Percentiles rank a stretch among this genome's conserved stretches.
Evolutionary conservation across 257 asterid genomes (phyloP).

Genomic region (Salvia miltiorrhiza): DNA sequence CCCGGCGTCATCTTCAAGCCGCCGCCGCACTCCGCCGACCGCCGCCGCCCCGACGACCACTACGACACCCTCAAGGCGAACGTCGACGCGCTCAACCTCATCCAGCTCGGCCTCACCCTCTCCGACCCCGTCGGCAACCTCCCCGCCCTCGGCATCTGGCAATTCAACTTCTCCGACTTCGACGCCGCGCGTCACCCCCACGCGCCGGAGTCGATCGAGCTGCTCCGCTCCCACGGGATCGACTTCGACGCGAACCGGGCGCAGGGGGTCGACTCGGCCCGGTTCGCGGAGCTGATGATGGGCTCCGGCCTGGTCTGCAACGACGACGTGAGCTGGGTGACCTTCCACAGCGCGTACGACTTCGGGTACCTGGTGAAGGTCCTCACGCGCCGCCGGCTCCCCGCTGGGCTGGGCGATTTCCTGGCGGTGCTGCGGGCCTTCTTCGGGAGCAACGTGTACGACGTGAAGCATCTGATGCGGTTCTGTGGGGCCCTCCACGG

Average conservation of each 20-base stretch:
- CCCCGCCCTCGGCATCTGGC: slow-evolving; percentile 58
- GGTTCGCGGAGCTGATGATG: slow-evolving; percentile 48
- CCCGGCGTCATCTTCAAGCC: slow-evolving; percentile 55
- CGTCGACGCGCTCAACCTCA: slow-evolving; percentile 62
- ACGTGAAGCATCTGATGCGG: slow-evolving; percentile 42
- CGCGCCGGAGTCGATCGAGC: slow-evolving; percentile 43
- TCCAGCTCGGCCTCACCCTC: slow-evolving; percentile 68
- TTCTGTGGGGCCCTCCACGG: slow-evolving; percentile 38
- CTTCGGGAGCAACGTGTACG: slow-evolving; percentile 44
- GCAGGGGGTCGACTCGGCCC: slow-evolving; percentile 33
- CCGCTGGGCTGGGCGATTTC: slow-evolving; percentile 26
- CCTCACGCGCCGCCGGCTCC: slow-evolving; percentile 43
- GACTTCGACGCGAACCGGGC: slow-evolving; percentile 39
- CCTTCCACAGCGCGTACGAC: slow-evolving; percentile 57
- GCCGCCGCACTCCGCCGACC: neutral
- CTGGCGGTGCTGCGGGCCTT: slow-evolving; percentile 22
- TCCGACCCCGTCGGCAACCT: slow-evolving; percentile 56
- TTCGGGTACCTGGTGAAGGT: slow-evolving; percentile 52
- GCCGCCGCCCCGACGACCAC: slow-evolving; percentile 24
- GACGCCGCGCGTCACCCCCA: slow-evolving; percentile 56
- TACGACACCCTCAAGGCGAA: slow-evolving; percentile 53
- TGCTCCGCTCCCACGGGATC: slow-evolving; percentile 37
- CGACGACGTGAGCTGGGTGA: slow-evolving; percentile 42
- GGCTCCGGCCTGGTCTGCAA: slow-evolving; percentile 48
- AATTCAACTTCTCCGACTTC: slow-evolving; percentile 77